Evolutionary conservation across 371 early-diverging fungal species (phyloP), one percentile per base, ranked within the genome.

Genomic region (Circinella minor): DNA sequence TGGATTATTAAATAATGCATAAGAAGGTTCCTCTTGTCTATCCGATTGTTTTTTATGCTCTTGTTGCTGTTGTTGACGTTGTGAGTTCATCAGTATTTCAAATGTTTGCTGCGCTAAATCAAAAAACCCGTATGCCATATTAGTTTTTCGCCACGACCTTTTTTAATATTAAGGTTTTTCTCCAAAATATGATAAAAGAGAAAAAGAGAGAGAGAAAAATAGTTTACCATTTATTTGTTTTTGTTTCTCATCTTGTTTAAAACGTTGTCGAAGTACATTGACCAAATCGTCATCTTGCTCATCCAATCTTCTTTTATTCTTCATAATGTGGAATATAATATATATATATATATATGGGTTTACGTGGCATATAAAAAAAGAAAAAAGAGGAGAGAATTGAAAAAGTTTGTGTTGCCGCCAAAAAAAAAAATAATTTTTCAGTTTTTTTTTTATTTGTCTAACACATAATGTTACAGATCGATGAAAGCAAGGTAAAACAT

Each of bases 401-500:
- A 18, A 57, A 57, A 57, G 57, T 38, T 62, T 20, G 62, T 36
- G 38, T 36, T 6, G 38, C 39, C 17, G 8, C 47, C 4, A 34
- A 27, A 20, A 36, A 4, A 61, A 36, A 13, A 15, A 15, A 61
- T 3, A 34, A 37, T 57, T 57, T 57, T 57, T 57, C 27, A 5
- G 11, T 8, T 27, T 27, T 14, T 57, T 27, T 34, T 57, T 57
- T 57, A 9, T 43, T 43, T 11, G 43, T 9, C 43, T 9, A 27
- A n/a, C 57, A 34, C n/a, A 34, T 14, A 54, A 66, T 66, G 68
- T 43, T 65, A 60, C 65, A 55, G 70, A 69, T 70, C 63, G 65
- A 70, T 65, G 67, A 68, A 20, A 64, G 4, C 11, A 67, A 69
- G 66, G 62, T 67, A 61, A 15, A 36, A 9, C 27, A 27, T 27